These are phyloP conservation scores for Xerophyta viscosa DNA, from an alignment of 106 monocot species.

Conservation along the genomic window DNA sequence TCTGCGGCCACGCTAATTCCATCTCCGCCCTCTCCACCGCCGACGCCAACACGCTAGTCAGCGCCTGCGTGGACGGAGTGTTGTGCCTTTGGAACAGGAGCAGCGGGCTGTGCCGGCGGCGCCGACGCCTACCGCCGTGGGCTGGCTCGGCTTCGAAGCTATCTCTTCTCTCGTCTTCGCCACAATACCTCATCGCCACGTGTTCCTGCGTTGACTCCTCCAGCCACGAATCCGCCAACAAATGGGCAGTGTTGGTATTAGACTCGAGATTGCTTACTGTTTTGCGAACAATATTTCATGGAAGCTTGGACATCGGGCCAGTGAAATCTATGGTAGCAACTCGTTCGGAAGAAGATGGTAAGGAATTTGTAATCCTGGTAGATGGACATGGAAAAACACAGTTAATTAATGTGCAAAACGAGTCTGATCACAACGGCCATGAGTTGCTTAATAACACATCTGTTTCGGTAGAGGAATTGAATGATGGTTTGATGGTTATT, in stretches of 20 bases:
- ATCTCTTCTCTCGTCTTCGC: slow-evolving; percentile 20
- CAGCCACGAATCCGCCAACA: slow-evolving; percentile 4
- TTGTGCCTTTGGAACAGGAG: slow-evolving; percentile 60
- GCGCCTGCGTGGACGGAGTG: slow-evolving; percentile 57
- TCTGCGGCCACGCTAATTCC: slow-evolving; percentile 37
- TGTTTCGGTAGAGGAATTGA: slow-evolving; percentile 16
- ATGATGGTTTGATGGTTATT: slow-evolving; percentile 11
- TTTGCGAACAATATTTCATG: slow-evolving; percentile 46
- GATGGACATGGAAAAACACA: slow-evolving; percentile 45
- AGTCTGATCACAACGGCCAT: slow-evolving; percentile 8
- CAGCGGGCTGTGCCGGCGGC: slow-evolving; percentile 50
- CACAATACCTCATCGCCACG: slow-evolving; percentile 34
- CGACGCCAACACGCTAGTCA: slow-evolving; percentile 24
- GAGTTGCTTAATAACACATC: slow-evolving; percentile 8
- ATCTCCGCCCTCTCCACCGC: slow-evolving; percentile 17
- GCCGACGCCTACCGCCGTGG: slow-evolving; percentile 66
- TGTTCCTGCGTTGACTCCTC: slow-evolving; percentile 27
- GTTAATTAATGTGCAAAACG: slow-evolving; percentile 23
- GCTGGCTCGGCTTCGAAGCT: slow-evolving; percentile 34
- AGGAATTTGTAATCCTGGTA: slow-evolving; percentile 23
- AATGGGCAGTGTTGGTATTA: slow-evolving; percentile 43
- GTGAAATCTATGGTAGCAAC: slow-evolving; percentile 31
- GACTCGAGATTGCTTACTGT: slow-evolving; percentile 49
- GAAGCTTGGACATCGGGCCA: slow-evolving; percentile 24
- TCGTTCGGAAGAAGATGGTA: slow-evolving; percentile 6